These are phyloP conservation scores for Trichoderma atrobrunneum DNA, from an alignment of 2,329 filamentous ascomycete species.

Conservation along the genomic window DNA sequence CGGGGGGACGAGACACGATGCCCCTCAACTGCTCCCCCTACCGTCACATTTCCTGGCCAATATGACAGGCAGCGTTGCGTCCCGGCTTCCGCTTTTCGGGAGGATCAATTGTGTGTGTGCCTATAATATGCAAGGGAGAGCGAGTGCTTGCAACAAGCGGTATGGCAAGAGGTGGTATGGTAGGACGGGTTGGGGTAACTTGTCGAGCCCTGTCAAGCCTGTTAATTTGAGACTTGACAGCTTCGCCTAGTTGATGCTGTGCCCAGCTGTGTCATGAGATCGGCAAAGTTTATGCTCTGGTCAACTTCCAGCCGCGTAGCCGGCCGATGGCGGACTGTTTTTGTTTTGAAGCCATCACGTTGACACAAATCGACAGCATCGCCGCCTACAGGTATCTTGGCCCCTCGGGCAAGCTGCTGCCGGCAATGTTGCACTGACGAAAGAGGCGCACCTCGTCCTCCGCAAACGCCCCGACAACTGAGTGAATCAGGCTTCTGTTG, in stretches of 20 bases:
- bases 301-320: background rate
- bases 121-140: background rate
- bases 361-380: background rate
- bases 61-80: background rate
- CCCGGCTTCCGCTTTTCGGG: conserved; percentile 15
- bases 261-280: background rate
- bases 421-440: conserved; percentile 77
- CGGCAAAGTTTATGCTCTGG: background rate
- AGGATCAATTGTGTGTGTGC: background rate
- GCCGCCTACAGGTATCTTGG: conserved; percentile 30
- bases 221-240: background rate
- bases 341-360: background rate
- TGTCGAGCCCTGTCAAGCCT: background rate
- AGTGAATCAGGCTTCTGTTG: conserved; percentile 72
- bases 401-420: conserved; percentile 54
- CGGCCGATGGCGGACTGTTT: conserved; percentile 4
- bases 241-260: background rate
- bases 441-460: conserved; percentile 73
- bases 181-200: background rate
- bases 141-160: background rate
- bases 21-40: background rate
- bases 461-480: conserved; percentile 70
- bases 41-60: background rate
- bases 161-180: background rate
- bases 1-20: background rate